Percentiles rank a stretch among this genome's conserved stretches.
Conservation (phyloP, 208 protist species). For the Crithidia thermophila region DNA sequence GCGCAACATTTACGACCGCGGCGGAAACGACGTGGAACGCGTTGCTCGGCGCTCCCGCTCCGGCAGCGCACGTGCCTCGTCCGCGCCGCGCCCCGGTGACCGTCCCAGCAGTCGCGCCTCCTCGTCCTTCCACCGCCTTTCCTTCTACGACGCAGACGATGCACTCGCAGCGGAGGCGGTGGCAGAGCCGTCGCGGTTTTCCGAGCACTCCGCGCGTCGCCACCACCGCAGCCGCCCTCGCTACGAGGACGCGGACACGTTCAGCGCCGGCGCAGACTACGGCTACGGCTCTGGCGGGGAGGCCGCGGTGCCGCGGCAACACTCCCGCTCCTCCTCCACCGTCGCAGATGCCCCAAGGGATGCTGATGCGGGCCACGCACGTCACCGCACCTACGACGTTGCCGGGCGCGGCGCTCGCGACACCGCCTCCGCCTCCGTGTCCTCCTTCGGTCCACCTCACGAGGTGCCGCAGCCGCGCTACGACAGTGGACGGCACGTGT, state of each 20-base stretch:
- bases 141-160: slow-evolving; percentile 19
- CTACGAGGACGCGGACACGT: no score
- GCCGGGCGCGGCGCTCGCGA: neutral
- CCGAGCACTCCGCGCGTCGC: slow-evolving; percentile 5
- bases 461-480: no score
- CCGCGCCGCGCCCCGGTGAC: neutral
- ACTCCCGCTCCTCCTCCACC: neutral
- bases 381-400: slow-evolving; percentile 8
- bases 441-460: no score
- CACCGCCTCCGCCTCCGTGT: no score
- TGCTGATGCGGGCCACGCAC: neutral
- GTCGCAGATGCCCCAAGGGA: neutral
- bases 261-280: no score
- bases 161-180: slow-evolving; percentile 11
- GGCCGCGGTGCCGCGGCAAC: neutral
- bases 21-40: neutral
- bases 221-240: neutral
- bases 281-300: slow-evolving; percentile 6
- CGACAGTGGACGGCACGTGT: slow-evolving; percentile 2
- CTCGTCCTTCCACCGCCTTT: slow-evolving; percentile 13
- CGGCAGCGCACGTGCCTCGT: neutral
- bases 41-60: neutral
- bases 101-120: neutral
- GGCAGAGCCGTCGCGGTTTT: slow-evolving; percentile 4
- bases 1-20: no score